These are phyloP conservation scores for Davidsoniella neocaledoniae DNA, from an alignment of 2,329 filamentous ascomycete species.

Conservation along the genomic window DNA sequence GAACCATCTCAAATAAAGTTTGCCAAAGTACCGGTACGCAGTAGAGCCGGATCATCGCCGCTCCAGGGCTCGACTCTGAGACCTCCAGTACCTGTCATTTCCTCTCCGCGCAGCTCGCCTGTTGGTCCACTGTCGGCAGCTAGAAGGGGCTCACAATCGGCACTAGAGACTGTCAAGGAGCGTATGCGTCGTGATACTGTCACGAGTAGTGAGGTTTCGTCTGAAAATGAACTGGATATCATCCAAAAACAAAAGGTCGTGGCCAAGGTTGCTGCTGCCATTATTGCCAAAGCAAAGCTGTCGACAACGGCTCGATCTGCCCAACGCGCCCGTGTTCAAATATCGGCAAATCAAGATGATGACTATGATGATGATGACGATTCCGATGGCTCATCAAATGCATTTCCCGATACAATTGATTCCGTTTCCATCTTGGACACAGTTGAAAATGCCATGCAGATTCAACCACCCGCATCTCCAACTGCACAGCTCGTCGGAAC, in stretches of 20 bases:
- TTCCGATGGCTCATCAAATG: constrained; percentile 41
- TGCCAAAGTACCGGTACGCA: constrained; percentile 80
- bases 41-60: constrained; percentile 76
- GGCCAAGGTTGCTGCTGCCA: constrained; percentile 35
- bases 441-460: constrained; percentile 40
- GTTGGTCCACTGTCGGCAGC: constrained; percentile 17
- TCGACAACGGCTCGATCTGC: constrained; percentile 21
- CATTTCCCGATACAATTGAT: constrained; percentile 51
- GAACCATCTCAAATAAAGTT: constrained; percentile 88
- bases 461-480: constrained; percentile 27
- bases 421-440: constrained; percentile 54
- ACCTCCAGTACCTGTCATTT: constrained; percentile 31
- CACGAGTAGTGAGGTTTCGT: constrained; percentile 69
- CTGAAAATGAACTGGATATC: constrained; percentile 61
- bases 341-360: constrained; percentile 37
- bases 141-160: constrained; percentile 54
- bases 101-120: constrained; percentile 26
- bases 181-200: constrained; percentile 56
- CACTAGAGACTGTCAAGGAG: constrained; percentile 53
- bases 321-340: constrained; percentile 33
- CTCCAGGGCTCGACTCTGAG: constrained; percentile 49
- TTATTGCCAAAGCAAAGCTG: constrained; percentile 22
- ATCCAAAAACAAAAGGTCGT: constrained; percentile 48
- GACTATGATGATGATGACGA: constrained; percentile 39
- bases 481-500: constrained; percentile 45